These are phyloP conservation scores for Beta vulgaris DNA, from an alignment of 148 eudicot genomes.

Conservation along the genomic window DNA sequence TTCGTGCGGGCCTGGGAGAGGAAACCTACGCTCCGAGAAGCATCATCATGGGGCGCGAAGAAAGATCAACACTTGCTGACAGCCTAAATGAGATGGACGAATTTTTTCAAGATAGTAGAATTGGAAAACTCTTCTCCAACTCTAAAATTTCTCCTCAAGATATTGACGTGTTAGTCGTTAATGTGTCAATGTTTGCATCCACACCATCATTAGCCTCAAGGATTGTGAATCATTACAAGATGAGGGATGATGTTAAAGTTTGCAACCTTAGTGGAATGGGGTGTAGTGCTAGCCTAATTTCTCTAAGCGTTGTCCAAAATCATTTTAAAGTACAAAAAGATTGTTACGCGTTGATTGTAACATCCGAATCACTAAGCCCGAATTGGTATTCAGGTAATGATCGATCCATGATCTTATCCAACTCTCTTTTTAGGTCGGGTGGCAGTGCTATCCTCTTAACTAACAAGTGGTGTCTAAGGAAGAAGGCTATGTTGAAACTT, in stretches of 20 bases:
- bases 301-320: conserved; percentile 46
- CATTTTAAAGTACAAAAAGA: conserved; percentile 33
- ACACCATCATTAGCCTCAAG: conserved; percentile 52
- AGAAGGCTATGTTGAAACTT: conserved; percentile 49
- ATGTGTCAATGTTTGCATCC: conserved; percentile 57
- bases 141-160: conserved; percentile 40
- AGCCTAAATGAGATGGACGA: conserved; percentile 59
- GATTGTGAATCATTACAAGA: conserved; percentile 55
- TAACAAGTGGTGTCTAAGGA: conserved; percentile 34
- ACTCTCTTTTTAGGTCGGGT: conserved; percentile 65
- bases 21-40: conserved; percentile 62
- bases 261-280: conserved; percentile 83
- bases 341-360: conserved; percentile 50
- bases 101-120: conserved; percentile 43
- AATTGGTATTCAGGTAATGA: conserved; percentile 80
- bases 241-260: conserved; percentile 63
- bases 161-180: conserved; percentile 73
- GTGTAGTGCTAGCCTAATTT: conserved; percentile 72
- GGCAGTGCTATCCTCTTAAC: conserved; percentile 61
- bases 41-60: conserved; percentile 53
- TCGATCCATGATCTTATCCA: conserved; percentile 71
- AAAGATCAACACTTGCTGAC: conserved; percentile 38
- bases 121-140: conserved; percentile 40
- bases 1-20: conserved; percentile 70
- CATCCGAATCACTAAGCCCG: conserved; percentile 61